A percentile compares a stretch with the other conserved stretches of the same genome.
These are phyloP conservation scores for Paraleonurus japonicus DNA, from an alignment of 257 asterid genomes.

Conservation along the genomic window DNA sequence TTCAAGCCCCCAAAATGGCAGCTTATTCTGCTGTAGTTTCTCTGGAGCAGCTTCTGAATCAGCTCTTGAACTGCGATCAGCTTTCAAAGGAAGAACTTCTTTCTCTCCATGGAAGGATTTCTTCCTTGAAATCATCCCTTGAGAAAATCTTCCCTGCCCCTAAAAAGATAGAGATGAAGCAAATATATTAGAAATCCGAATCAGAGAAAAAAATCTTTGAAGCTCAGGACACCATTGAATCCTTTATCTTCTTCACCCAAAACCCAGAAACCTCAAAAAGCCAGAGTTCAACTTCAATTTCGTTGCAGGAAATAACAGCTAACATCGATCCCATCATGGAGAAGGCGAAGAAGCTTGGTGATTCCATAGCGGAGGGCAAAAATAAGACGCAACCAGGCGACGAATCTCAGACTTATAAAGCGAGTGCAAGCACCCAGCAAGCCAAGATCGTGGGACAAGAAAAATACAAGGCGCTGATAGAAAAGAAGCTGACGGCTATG, in stretches of 20 bases:
- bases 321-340: background rate
- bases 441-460: conserved; percentile 6
- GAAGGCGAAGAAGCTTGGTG: background rate
- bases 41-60: conserved; percentile 17
- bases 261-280: background rate
- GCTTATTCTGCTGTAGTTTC: conserved; percentile 32
- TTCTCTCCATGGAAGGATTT: background rate
- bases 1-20: conserved; percentile 20
- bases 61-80: background rate
- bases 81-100: background rate
- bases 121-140: conserved; percentile 11
- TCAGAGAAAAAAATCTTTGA: conserved; percentile 19
- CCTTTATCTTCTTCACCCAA: conserved; percentile 5
- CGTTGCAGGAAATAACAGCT: background rate
- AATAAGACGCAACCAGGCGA: background rate
- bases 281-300: background rate
- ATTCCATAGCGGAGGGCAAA: background rate
- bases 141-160: conserved; percentile 14
- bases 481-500: background rate
- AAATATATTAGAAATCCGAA: background rate
- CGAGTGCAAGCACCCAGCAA: background rate
- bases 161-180: background rate
- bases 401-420: background rate
- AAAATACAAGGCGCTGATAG: background rate
- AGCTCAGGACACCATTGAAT: conserved; percentile 28